phyloP scores from a whole-genome alignment of 2,329 filamentous ascomycete genomes.

The Leptographium procerum region DNA sequence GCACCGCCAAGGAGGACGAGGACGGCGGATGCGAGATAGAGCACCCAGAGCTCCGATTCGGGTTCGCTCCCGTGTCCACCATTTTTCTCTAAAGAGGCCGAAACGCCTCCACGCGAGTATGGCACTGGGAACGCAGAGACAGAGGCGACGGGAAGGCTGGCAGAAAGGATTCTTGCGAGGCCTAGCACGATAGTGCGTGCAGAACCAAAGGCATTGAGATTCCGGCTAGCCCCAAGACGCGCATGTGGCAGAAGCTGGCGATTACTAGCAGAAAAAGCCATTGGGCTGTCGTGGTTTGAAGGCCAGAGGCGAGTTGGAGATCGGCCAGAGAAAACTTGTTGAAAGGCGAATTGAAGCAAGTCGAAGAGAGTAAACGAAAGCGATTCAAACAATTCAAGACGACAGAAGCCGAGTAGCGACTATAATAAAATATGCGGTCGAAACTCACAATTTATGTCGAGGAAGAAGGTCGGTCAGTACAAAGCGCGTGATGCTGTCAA shows the following conservation, averaged over 20 bases:
- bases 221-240: neutral
- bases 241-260: neutral
- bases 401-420: neutral
- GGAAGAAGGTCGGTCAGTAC: neutral
- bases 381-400: neutral
- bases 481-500: neutral
- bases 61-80: slow-evolving; percentile 36
- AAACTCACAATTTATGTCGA: neutral
- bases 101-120: slow-evolving; percentile 11
- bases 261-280: neutral
- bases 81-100: slow-evolving; percentile 15
- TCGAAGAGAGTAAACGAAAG: too few species aligned
- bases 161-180: slow-evolving; percentile 37
- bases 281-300: neutral
- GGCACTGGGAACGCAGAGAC: slow-evolving; percentile 30
- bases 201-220: slow-evolving; percentile 15
- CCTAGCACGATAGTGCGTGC: slow-evolving; percentile 39
- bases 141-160: slow-evolving; percentile 32
- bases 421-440: neutral
- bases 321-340: neutral
- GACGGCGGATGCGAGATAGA: slow-evolving; percentile 64
- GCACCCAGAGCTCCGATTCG: slow-evolving; percentile 64
- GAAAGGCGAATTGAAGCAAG: neutral
- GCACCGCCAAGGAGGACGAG: slow-evolving; percentile 82
- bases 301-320: neutral